Evolutionary conservation across 768 basidiomycete species (phyloP), one percentile per base, ranked within the genome.

Genomic region (Pulveroboletus sp.): DNA sequence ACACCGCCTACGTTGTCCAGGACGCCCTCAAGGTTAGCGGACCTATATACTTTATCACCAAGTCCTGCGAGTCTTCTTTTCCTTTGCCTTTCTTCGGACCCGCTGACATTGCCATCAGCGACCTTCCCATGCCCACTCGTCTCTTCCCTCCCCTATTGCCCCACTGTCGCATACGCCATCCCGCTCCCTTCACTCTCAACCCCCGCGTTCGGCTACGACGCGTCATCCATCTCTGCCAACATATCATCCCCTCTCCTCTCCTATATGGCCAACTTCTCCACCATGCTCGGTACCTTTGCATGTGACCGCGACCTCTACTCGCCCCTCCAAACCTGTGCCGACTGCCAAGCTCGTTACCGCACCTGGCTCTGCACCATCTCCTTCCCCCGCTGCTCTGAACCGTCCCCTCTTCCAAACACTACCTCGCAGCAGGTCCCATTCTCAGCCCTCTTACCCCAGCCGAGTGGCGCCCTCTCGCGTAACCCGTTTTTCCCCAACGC

Each of bases 271-370:
- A 89, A 90, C 68, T 91, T 93, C 67, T 85, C 89, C 1, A 75
- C 76, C 1, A 76, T 80, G 17, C 79, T 94, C 9, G 75, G 78
- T 27, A 86, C 85, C 4, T 80, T 83, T 52, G 79, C 89, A 1
- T 93, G 92, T 62, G 87, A 88, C 16, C 78, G 87, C 24, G 89
- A 92, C 61, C 61, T 73, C 47, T 94, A 91, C 69, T 91, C 88
- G 6, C 85, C 86, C 0, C 66, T 92, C 19, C 80, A 87, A 23
- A 79, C 81, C 4, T 94, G 92, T 60, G 74, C 78, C 13, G 84
- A 88, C 63, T 93, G 91, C 59, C 79, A 84, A 54, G 65, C 66
- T 19, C 81, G 80, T 20, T 94, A 93, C 63, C 77, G 85, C 29
- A 73, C 70, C 29, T 94, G 89, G 89, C 76, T 88, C 29, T 94